Base-by-base conservation (phyloP, 805 yeast genomes). In the Jamesozyma piceae region DNA sequence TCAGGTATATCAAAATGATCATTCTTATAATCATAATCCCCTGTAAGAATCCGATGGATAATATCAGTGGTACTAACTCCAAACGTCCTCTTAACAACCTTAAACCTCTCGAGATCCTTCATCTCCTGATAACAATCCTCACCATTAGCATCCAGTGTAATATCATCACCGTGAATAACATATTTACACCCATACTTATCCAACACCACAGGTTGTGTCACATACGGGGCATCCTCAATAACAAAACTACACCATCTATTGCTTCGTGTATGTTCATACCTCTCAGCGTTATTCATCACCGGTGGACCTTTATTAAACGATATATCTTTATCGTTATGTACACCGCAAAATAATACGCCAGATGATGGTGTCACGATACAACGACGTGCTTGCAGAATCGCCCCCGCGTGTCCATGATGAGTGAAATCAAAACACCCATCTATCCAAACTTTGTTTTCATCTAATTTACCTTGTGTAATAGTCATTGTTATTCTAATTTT, bases 121-220 rank as follows among this genome's bases (percentile, higher is more conserved):
- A 89, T 85, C 21, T 62, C 71, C 44, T 82, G 81, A 64, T 92
- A 92, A 55, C 97, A 87, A 64, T 92, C 98, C 43, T 85, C 80
- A 2, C 98, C 98, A 56, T 86, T 73, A 14, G 95, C 95, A 63
- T 92, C 97, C 2, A 97, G 84, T 21, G 97, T 92, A 50, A 92
- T 87, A 58, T 92, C 98, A 63, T 92, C 98, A 5, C 98, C 98
- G 62, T 92, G 98, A 10, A 92, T 95, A n/a, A 92, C 98, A 60
- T 80, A 92, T 56, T 77, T 65, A 66, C 98, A 92, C 5, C 74
- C 75, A 56, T 76, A 76, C 21, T 68, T 51, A 52, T 83, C 87
- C 86, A 88, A 74, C 41, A 86, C 82, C 34, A 65, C 67, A 1
- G 95, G 94, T 31, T 58, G 58, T 0, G 98, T 92, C 13, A 90